A percentile compares a stretch with the other conserved stretches of the same genome.
Evolutionary conservation across 805 yeast species (phyloP).

Genomic region (Debaryomyces tyrocola): DNA sequence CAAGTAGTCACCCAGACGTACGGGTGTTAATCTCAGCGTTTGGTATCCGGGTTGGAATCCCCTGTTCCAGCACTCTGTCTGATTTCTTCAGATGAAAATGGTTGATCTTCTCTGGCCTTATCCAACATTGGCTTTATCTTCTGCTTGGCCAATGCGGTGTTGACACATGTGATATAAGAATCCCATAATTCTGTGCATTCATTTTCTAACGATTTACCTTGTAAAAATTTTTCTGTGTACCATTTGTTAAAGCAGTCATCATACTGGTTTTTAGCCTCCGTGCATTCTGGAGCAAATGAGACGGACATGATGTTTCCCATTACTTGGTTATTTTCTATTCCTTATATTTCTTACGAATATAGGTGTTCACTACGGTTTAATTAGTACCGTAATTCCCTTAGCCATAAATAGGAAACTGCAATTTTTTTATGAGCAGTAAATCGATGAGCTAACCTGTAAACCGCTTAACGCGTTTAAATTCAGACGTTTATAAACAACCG

Average conservation of each 20-base stretch:
- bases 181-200: constrained; percentile 92
- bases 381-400: not conserved
- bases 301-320: constrained; percentile 53
- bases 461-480: not conserved
- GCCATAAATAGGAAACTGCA: not conserved
- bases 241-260: constrained; percentile 93
- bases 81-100: constrained; percentile 50
- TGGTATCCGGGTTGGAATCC: not conserved
- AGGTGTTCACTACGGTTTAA: not conserved
- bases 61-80: constrained; percentile 16
- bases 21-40: not conserved
- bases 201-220: constrained; percentile 58
- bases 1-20: not conserved
- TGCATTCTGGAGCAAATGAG: constrained; percentile 97
- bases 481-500: not conserved
- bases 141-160: constrained; percentile 63
- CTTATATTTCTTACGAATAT: too few species aligned
- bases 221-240: constrained; percentile 85
- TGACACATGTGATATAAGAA: constrained; percentile 84
- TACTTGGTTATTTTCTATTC: not conserved
- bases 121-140: constrained; percentile 83
- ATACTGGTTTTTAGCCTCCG: constrained; percentile 77
- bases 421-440: not conserved
- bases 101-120: constrained; percentile 87
- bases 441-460: not conserved